Evolutionary conservation across 169 alveolate species (phyloP).

Genomic region (Toxoplasma gondii): DNA sequence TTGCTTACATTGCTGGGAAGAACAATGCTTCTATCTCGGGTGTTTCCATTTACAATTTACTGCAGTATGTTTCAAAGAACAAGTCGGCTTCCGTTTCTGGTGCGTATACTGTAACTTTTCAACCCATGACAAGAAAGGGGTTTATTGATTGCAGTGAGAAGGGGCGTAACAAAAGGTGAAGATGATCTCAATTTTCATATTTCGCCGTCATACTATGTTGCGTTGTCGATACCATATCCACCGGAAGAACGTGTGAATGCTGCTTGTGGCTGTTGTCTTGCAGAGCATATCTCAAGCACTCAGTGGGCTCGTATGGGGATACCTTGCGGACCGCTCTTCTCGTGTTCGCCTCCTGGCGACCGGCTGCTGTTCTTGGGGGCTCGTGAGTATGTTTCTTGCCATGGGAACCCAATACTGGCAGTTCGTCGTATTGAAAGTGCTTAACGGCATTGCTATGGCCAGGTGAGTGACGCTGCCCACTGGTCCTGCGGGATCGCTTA

Average conservation of each 20-base stretch:
- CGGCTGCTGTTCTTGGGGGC: constrained; percentile 87
- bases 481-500: not conserved
- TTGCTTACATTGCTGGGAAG: no score
- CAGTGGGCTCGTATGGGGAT: constrained; percentile 91
- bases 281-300: constrained; percentile 84
- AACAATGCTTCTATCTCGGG: no score
- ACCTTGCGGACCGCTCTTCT: constrained; percentile 84
- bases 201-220: no score
- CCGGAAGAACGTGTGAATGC: no score
- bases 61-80: not conserved
- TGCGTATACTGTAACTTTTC: constrained; percentile 62
- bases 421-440: constrained; percentile 78
- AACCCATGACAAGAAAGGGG: no score
- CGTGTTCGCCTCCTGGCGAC: constrained; percentile 81
- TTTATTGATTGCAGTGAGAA: no score
- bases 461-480: constrained; percentile 49
- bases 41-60: no score
- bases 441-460: constrained; percentile 85
- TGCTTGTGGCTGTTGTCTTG: not conserved
- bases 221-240: no score
- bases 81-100: constrained; percentile 80
- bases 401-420: constrained; percentile 79
- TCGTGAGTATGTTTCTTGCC: constrained; percentile 81
- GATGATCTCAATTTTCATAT: no score
- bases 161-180: no score